phyloP scores from a whole-genome alignment of 176 grass and related monocot genomes.

The Oryza rufipogon region DNA sequence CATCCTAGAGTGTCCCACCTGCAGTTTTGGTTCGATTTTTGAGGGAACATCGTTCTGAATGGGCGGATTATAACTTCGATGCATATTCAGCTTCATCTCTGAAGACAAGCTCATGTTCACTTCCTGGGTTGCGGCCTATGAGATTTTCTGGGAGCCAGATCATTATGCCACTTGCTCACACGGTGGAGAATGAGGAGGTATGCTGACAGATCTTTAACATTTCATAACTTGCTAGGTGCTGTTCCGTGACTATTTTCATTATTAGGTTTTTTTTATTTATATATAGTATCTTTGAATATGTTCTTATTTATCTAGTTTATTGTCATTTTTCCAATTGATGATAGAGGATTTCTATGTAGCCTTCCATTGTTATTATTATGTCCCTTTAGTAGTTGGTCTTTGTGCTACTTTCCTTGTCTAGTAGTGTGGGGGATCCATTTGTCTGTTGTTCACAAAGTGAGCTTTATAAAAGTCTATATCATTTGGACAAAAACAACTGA shows the following conservation, averaged over 20 bases:
- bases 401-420: slow-evolving; percentile 8
- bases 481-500: slow-evolving; percentile 9
- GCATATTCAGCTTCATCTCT: slow-evolving; percentile 80
- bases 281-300: background rate
- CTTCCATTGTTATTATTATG: background rate
- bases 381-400: background rate
- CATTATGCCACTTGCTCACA: slow-evolving; percentile 93
- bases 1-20: slow-evolving; percentile 85
- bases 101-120: slow-evolving; percentile 64
- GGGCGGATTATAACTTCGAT: slow-evolving; percentile 97
- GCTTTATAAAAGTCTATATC: slow-evolving; percentile 15
- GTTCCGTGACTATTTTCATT: background rate
- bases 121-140: slow-evolving; percentile 71
- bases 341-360: background rate
- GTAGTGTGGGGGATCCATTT: background rate
- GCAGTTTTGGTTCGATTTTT: slow-evolving; percentile 81
- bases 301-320: background rate
- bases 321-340: background rate
- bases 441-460: background rate
- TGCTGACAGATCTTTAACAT: background rate
- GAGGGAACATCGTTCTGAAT: slow-evolving; percentile 96
- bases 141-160: slow-evolving; percentile 89
- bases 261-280: background rate
- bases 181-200: slow-evolving; percentile 98
- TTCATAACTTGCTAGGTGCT: slow-evolving; percentile 16